These are phyloP conservation scores for Scedosporium minutisporum DNA, from an alignment of 2,329 filamentous ascomycete genomes.

Conservation along the genomic window DNA sequence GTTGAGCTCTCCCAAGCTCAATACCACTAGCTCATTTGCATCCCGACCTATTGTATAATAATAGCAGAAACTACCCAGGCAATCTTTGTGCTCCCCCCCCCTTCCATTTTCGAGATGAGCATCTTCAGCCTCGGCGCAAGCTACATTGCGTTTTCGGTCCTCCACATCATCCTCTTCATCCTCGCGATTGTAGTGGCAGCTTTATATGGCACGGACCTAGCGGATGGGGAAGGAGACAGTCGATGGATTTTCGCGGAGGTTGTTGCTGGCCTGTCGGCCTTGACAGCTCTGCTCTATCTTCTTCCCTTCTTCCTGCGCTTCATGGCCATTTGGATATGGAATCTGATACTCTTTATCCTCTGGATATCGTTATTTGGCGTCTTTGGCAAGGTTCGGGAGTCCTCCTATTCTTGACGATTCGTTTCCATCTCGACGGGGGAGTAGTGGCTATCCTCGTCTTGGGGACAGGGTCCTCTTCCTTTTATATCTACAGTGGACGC, in stretches of 20 bases:
- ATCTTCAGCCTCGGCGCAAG: slow-evolving; percentile 32
- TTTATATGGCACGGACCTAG: slow-evolving; percentile 64
- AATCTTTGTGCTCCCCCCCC: no score
- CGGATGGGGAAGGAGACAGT: slow-evolving; percentile 25
- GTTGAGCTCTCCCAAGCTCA: no score
- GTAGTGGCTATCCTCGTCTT: no score
- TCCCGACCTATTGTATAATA: no score
- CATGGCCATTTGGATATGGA: slow-evolving; percentile 51
- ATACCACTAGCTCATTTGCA: no score
- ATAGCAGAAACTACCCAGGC: no score
- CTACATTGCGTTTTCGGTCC: slow-evolving; percentile 45
- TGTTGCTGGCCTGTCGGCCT: slow-evolving; percentile 53
- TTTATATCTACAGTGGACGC: background rate
- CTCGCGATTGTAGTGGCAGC: slow-evolving; percentile 69
- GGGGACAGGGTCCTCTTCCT: background rate
- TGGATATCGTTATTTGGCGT: slow-evolving; percentile 77
- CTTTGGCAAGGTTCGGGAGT: slow-evolving; percentile 53
- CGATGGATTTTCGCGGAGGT: slow-evolving; percentile 60
- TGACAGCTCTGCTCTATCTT: slow-evolving; percentile 57
- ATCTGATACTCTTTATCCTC: slow-evolving; percentile 62
- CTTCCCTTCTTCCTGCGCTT: slow-evolving; percentile 50
- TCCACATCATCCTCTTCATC: slow-evolving; percentile 70
- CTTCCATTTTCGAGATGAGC: slow-evolving; percentile 28
- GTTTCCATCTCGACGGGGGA: no score
- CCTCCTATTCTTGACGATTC: background rate